Conservation (phyloP, 202 grass and related monocot species). For the Sporobolus alterniflorus region DNA sequence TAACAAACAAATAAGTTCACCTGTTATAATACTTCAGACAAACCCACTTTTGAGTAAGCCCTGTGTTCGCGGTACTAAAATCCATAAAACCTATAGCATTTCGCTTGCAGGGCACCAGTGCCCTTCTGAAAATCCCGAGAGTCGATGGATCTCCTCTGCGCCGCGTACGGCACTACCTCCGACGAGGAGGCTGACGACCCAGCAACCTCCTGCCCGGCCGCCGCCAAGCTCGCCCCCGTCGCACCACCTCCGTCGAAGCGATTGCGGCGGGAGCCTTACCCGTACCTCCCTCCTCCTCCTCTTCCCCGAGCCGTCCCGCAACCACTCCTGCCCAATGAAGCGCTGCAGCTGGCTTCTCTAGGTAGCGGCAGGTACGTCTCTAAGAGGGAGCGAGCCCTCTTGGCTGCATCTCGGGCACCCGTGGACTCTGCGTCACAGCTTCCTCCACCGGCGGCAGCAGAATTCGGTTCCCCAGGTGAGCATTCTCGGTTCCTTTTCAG, state of each 20-base stretch:
- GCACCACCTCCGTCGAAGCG: slow-evolving; percentile 51
- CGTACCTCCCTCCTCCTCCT: neutral
- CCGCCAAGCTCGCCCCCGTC: neutral
- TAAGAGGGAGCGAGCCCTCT: slow-evolving; percentile 66
- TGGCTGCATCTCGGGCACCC: slow-evolving; percentile 22
- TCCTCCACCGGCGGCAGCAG: neutral
- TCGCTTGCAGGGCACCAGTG: no score
- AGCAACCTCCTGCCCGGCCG: neutral
- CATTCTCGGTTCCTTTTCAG: neutral
- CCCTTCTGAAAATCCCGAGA: no score
- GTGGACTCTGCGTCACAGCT: neutral
- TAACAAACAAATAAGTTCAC: no score
- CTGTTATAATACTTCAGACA: no score
- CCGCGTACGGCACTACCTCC: slow-evolving; percentile 49
- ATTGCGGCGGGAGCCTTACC: slow-evolving; percentile 34
- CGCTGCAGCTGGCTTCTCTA: neutral
- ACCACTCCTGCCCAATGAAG: neutral
- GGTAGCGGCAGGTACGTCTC: slow-evolving; percentile 65
- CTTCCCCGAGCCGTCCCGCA: neutral
- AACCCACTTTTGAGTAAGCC: no score
- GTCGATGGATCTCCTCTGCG: slow-evolving; percentile 67
- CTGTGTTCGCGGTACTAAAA: no score
- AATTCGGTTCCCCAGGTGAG: slow-evolving; percentile 20
- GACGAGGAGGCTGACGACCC: slow-evolving; percentile 41
- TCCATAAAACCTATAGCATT: no score